Percentiles rank a stretch among this genome's conserved stretches.
Conservation (phyloP, 257 asterid genomes). For the Echites panduratus region DNA sequence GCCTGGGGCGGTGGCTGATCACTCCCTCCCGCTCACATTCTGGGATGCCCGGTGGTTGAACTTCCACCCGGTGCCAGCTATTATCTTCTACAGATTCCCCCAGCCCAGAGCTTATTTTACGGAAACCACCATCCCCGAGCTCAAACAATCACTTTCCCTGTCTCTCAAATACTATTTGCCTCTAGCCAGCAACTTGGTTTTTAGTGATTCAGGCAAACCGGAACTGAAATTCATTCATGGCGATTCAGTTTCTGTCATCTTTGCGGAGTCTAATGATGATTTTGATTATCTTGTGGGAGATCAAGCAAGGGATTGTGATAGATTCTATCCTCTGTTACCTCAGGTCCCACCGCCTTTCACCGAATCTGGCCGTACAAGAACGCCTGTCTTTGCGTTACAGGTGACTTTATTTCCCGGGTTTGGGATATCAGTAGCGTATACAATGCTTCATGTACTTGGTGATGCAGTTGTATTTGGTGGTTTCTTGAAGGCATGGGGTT, state of each 20-base stretch:
- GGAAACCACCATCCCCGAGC: constrained; percentile 31
- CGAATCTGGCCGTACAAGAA: constrained; percentile 11
- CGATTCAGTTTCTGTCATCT: constrained; percentile 30
- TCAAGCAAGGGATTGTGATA: constrained; percentile 29
- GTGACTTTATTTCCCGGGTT: constrained; percentile 35
- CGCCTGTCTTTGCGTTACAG: constrained; percentile 35
- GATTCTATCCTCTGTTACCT: constrained; percentile 35
- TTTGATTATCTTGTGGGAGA: constrained; percentile 26
- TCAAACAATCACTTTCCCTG: constrained; percentile 38
- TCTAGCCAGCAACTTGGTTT: constrained; percentile 27
- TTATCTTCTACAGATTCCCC: constrained; percentile 38
- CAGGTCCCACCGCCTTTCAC: constrained; percentile 19
- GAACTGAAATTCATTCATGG: constrained; percentile 26
- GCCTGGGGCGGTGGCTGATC: constrained; percentile 10
- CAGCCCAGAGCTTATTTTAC: constrained; percentile 26
- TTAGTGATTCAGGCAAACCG: constrained; percentile 18
- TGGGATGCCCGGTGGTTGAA: constrained; percentile 43
- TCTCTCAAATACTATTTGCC: constrained; percentile 47
- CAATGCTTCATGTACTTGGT: constrained; percentile 32
- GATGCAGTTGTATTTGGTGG: constrained; percentile 34
- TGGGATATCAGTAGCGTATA: constrained; percentile 40
- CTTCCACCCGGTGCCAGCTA: constrained; percentile 26
- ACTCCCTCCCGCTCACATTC: constrained; percentile 32
- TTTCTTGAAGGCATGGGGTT: constrained; percentile 40
- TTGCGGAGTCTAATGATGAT: constrained; percentile 25